Conservation (phyloP, 768 basidiomycete genomes). For the Arthromyces matolae region DNA sequence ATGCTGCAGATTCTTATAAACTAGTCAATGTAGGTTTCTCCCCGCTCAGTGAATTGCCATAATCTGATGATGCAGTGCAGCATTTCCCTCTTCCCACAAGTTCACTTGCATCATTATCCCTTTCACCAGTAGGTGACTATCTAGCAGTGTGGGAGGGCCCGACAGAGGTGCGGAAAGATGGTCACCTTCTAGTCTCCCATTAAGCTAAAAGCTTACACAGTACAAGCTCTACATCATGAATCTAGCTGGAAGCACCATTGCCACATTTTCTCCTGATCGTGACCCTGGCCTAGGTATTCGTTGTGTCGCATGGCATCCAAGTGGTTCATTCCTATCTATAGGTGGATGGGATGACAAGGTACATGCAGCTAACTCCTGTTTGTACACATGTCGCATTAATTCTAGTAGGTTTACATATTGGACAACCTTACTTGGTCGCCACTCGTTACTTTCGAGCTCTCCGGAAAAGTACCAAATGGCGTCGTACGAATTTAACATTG, state of each 20-base stretch:
- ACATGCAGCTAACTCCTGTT: constrained; percentile 10
- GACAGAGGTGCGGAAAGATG: constrained; percentile 59
- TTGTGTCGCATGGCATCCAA: constrained; percentile 80
- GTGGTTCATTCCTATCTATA: constrained; percentile 74
- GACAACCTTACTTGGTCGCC: constrained; percentile 75
- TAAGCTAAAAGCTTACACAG: constrained; percentile 33
- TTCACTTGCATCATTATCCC: constrained; percentile 62
- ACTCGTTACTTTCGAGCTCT: constrained; percentile 59
- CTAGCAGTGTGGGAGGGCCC: constrained; percentile 83
- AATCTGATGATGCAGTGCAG: constrained; percentile 35
- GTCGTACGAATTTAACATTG: constrained; percentile 52
- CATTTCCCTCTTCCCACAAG: constrained; percentile 81
- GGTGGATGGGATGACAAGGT: constrained; percentile 92
- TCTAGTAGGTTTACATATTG: constrained; percentile 63
- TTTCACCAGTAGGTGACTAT: constrained; percentile 76
- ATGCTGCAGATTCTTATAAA: constrained; percentile 63
- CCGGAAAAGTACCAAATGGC: constrained; percentile 50
- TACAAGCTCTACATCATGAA: constrained; percentile 74
- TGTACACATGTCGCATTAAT: constrained; percentile 1
- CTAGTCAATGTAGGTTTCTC: constrained; percentile 58
- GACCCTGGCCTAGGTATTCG: constrained; percentile 87
- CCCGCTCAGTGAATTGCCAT: neutral
- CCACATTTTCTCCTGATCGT: constrained; percentile 63
- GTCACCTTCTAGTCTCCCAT: neutral
- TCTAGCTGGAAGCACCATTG: constrained; percentile 59